Conservation (phyloP, 129 eudicot genomes). For the Artemisia annua region DNA sequence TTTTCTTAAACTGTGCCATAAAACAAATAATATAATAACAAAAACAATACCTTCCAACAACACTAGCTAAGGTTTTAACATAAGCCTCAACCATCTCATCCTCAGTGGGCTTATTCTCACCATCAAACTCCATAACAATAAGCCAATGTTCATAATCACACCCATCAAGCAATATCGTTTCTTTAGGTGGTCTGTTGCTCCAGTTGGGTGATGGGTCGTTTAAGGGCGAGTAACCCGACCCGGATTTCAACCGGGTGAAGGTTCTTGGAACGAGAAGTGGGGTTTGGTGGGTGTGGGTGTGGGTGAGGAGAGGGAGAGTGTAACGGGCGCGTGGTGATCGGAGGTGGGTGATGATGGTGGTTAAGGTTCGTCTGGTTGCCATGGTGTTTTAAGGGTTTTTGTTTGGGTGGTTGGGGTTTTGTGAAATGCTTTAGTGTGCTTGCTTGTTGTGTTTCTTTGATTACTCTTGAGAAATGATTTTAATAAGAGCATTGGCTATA, state of each 20-base stretch:
- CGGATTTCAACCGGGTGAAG: conserved; percentile 46
- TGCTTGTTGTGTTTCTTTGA: no score
- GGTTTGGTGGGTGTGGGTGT: conserved; percentile 16
- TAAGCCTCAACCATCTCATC: conserved; percentile 73
- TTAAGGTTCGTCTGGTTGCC: no score
- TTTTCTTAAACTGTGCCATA: no score
- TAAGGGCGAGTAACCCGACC: conserved; percentile 84
- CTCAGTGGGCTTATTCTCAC: conserved; percentile 79
- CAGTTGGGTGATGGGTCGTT: conserved; percentile 97
- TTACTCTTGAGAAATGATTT: no score
- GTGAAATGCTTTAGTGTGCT: no score
- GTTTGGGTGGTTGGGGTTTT: no score
- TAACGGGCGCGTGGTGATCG: conserved; percentile 31
- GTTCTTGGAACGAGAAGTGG: conserved; percentile 24
- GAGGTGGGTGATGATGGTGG: conserved; percentile 27
- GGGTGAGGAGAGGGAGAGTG: conserved; percentile 44
- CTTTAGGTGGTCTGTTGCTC: conserved; percentile 98
- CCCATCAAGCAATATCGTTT: conserved; percentile 85
- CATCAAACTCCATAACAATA: conserved; percentile 82
- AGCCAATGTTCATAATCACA: conserved; percentile 99
- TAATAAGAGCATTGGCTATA: no score
- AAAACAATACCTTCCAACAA: conserved; percentile 67
- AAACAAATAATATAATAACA: no score
- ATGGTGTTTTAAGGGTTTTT: no score
- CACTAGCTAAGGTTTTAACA: conserved; percentile 91